Evolutionary conservation across 208 protist genomes (phyloP).

Genomic region (Lotmaria passim): DNA sequence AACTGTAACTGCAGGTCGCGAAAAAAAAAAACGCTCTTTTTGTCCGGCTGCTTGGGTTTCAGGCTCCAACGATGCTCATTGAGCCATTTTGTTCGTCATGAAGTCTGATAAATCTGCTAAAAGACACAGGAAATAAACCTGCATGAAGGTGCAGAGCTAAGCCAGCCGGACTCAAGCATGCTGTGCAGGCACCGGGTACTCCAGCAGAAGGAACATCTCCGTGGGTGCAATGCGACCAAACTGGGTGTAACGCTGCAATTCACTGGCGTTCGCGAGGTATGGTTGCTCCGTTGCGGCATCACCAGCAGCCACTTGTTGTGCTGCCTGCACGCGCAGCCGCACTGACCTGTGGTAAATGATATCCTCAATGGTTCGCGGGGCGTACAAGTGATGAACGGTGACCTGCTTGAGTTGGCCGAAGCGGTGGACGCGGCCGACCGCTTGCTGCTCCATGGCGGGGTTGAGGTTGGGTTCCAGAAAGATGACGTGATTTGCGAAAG

Average conservation of each 20-base stretch:
- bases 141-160: too few species aligned
- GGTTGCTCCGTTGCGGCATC: background rate
- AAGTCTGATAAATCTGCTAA: too few species aligned
- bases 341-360: constrained; percentile 42
- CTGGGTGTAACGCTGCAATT: constrained; percentile 10
- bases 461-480: constrained; percentile 81
- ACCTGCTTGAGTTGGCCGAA: constrained; percentile 89
- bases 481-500: constrained; percentile 76
- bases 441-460: constrained; percentile 73
- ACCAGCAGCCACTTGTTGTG: constrained; percentile 3
- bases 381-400: constrained; percentile 52
- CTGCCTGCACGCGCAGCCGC: constrained; percentile 24
- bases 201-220: constrained; percentile 27
- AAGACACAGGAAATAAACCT: too few species aligned
- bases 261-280: background rate
- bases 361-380: constrained; percentile 56
- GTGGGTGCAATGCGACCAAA: constrained; percentile 34
- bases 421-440: constrained; percentile 84
- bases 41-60: too few species aligned
- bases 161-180: too few species aligned
- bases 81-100: too few species aligned
- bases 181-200: constrained; percentile 34
- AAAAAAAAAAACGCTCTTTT: too few species aligned
- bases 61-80: too few species aligned
- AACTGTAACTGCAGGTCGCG: too few species aligned